Evolutionary conservation across 768 basidiomycete species (phyloP).

Genomic region (Hypsizygus marmoreus): DNA sequence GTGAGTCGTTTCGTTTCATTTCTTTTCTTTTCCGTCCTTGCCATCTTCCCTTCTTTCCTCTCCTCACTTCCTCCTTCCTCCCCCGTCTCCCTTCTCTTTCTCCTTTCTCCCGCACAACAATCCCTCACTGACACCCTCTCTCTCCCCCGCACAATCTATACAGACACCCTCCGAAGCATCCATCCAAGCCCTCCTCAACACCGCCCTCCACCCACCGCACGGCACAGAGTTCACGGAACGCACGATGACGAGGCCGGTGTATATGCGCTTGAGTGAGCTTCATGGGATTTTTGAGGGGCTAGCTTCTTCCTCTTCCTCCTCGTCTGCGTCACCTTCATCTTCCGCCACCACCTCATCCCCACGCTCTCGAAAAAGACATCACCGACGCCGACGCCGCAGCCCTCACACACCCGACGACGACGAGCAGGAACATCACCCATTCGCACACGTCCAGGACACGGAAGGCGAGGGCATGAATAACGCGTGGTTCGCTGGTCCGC

Average conservation of each 20-base stretch:
- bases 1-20: slow-evolving; percentile 45
- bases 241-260: slow-evolving; percentile 19
- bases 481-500: slow-evolving; percentile 13
- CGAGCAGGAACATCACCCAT: neutral
- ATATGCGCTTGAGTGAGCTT: slow-evolving; percentile 60
- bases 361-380: neutral
- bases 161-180: slow-evolving; percentile 27
- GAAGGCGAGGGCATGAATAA: slow-evolving; percentile 13
- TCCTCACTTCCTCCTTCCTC: neutral
- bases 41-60: slow-evolving; percentile 3
- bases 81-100: neutral
- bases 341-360: neutral
- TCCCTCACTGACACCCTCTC: neutral
- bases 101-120: neutral
- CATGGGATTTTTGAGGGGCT: slow-evolving; percentile 31
- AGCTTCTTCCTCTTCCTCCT: neutral
- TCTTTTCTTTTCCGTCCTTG: neutral
- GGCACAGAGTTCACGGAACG: slow-evolving; percentile 25
- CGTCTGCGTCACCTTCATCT: neutral
- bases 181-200: slow-evolving; percentile 15
- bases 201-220: slow-evolving; percentile 20
- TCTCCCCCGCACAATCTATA: no score
- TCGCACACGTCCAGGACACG: neutral
- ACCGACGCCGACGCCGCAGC: neutral
- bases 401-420: neutral